Conservation (phyloP, 1,284 basidiomycete species). For the Phylloboletellus chloephorus region DNA sequence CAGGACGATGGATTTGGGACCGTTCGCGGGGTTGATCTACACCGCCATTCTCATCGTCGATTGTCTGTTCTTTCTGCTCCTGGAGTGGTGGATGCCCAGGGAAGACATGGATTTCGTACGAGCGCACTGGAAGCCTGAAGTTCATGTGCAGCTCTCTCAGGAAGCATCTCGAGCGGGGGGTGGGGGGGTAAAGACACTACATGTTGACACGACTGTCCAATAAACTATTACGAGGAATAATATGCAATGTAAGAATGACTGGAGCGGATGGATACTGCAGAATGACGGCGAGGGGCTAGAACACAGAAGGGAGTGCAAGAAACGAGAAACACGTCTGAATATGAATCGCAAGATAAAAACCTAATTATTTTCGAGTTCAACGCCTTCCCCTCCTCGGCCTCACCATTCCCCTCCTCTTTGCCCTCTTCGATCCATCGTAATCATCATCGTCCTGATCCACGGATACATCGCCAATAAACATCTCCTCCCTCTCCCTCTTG, state of each 20-base stretch:
- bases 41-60: slow-evolving; percentile 76
- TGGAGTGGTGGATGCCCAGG: slow-evolving; percentile 74
- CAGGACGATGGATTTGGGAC: slow-evolving; percentile 68
- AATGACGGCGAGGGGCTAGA: too few relatives aligned
- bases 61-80: slow-evolving; percentile 69
- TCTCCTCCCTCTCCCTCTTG: slow-evolving; percentile 38
- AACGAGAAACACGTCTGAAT: too few relatives aligned
- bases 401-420: slow-evolving; percentile 20
- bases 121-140: slow-evolving; percentile 37
- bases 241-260: too few relatives aligned
- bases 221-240: too few relatives aligned
- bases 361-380: slow-evolving; percentile 5
- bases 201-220: not conserved
- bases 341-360: too few relatives aligned
- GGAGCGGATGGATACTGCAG: too few relatives aligned
- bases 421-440: slow-evolving; percentile 20
- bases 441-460: slow-evolving; percentile 25
- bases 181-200: not conserved
- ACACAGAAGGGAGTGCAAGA: too few relatives aligned
- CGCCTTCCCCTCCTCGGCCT: slow-evolving; percentile 20
- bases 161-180: not conserved
- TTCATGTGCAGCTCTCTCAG: slow-evolving; percentile 32
- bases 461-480: slow-evolving; percentile 22
- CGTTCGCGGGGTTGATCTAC: slow-evolving; percentile 73
- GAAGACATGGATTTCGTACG: slow-evolving; percentile 65